These are phyloP conservation scores for Coprinopsis marcescibilis DNA, from an alignment of 768 basidiomycete genomes.

Conservation along the genomic window DNA sequence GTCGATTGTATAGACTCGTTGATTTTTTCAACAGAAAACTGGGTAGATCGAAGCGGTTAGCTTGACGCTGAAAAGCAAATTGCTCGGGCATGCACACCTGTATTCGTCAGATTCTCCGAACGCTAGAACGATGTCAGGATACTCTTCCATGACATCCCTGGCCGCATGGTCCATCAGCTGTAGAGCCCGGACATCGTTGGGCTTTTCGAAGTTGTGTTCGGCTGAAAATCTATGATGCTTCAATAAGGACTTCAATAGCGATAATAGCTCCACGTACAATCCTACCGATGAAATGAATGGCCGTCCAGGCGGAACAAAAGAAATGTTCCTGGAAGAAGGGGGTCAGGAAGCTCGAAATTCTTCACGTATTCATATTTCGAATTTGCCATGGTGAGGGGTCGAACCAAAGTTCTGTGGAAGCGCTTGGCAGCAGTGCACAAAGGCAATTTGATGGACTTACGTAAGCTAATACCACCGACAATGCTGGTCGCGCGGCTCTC, in stretches of 20 bases:
- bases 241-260: conserved; percentile 2
- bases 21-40: conserved; percentile 85
- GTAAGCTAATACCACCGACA: no score
- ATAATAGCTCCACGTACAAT: background rate
- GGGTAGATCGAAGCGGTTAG: background rate
- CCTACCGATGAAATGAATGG: conserved; percentile 86
- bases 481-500: no score
- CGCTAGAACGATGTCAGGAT: conserved; percentile 76
- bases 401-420: no score
- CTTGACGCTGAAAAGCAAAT: background rate
- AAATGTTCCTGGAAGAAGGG: conserved; percentile 76
- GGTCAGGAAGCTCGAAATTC: conserved; percentile 84
- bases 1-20: conserved; percentile 77
- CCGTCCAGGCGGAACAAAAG: conserved; percentile 88
- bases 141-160: conserved; percentile 70
- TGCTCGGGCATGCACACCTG: conserved; percentile 46
- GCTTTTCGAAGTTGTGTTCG: conserved; percentile 76
- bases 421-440: no score
- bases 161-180: conserved; percentile 92
- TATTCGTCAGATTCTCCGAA: conserved; percentile 99
- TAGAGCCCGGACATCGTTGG: conserved; percentile 86
- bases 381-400: conserved; percentile 65
- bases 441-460: no score
- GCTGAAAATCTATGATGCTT: conserved; percentile 69
- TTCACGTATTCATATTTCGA: conserved; percentile 91